Conservation (phyloP, 208 protist genomes). For the Acanthamoeba lenticulata region DNA sequence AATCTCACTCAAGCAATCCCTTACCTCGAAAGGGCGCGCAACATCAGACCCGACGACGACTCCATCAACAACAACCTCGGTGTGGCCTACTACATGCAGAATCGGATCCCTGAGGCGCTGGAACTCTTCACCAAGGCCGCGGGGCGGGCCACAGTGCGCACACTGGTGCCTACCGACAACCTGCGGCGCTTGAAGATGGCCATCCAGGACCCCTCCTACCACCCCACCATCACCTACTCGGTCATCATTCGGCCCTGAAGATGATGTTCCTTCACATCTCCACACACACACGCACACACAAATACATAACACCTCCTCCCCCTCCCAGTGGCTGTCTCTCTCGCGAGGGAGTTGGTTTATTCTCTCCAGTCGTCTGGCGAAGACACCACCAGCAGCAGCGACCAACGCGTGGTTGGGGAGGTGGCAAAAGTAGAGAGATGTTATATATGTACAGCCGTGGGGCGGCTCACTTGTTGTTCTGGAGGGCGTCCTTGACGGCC, state of each 20-base stretch:
- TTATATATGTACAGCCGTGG: conserved; percentile 30
- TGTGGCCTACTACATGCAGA: conserved; percentile 25
- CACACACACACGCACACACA: background rate
- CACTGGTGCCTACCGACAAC: conserved; percentile 9
- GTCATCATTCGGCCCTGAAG: conserved; percentile 6
- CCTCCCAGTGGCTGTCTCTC: no score
- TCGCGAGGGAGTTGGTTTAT: background rate
- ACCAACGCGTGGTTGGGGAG: background rate
- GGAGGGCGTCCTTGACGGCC: conserved; percentile 58
- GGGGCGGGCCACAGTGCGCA: background rate
- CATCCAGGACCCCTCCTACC: background rate
- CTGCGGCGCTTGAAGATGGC: background rate
- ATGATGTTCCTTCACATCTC: background rate
- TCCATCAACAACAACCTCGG: background rate
- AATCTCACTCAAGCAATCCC: background rate
- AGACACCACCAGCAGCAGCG: background rate
- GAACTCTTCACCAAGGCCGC: conserved; percentile 1
- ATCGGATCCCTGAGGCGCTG: background rate
- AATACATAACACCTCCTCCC: background rate
- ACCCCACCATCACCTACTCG: conserved; percentile 23
- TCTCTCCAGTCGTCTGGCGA: background rate
- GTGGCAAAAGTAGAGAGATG: background rate
- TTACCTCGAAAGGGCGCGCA: background rate
- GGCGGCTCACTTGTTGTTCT: conserved; percentile 54
- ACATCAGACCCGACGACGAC: background rate